Evolutionary conservation across 768 basidiomycete genomes (phyloP), one percentile per base, ranked within the genome.

Genomic region (Tylopilus subfusipes): DNA sequence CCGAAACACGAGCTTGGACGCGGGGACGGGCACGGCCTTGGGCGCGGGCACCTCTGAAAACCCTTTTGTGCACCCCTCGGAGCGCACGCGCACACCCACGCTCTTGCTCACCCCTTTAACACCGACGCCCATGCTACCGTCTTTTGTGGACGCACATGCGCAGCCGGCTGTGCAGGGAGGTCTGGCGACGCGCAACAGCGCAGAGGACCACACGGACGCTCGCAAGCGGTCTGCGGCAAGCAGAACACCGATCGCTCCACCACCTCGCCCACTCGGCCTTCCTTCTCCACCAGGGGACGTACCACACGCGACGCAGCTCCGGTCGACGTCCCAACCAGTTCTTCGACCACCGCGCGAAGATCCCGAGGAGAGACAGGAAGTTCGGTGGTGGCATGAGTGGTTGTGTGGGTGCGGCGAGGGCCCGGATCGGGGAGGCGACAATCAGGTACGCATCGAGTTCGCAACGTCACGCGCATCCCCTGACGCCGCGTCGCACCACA

Each of bases 341-440:
- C 55, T 73, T 43, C 55, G 64, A 40, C 67, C 71, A 18, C 67
- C 54, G 11, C 61, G 42, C 31, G 19, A 42, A 33, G 54, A 67
- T 19, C 54, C 58, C 5, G 60, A 69, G n/a, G 72, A 69, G 34
- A 64, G 58, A 25, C 72, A 70, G 40, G 72, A 76, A 47, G 74
- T 76, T 5, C 72, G 80, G 56, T 91, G 89, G 89, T 91, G 89
- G 89, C 88, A 89, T 65, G 89, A 91, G 30, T 90, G 88, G 88
- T 67, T 91, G 56, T 91, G 89, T 67, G 89, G 89, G 13, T 89
- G 88, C 59, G 75, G 82, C 18, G 88, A 90, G 65, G 84, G 85
- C n/a, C 73, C 81, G 3, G 84, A 88, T 68, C 77, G 87, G 16
- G 86, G 83, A 42, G 87, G 86, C 6, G 84, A 90, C 50, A 68